phyloP scores from a whole-genome alignment of 257 asterid species.

The Solanum bulbocastanum region DNA sequence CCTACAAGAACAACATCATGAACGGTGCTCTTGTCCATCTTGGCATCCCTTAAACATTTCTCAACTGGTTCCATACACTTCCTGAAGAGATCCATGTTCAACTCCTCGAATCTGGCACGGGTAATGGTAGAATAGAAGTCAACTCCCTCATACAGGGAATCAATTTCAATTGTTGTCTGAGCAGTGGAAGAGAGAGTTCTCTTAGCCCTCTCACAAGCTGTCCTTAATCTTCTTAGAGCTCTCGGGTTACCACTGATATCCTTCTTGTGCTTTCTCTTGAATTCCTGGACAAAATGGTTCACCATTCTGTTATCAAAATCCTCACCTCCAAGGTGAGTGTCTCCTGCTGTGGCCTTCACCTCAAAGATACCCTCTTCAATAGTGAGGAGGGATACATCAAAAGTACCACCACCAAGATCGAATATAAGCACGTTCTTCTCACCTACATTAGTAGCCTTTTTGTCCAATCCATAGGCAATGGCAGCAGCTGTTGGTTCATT shows the following conservation, averaged over 20 bases:
- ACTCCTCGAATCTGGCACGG: slow-evolving; percentile 70
- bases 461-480: slow-evolving; percentile 33
- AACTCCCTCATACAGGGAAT: slow-evolving; percentile 66
- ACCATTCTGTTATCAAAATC: slow-evolving; percentile 72
- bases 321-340: slow-evolving; percentile 36
- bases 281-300: slow-evolving; percentile 73
- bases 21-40: slow-evolving; percentile 74
- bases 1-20: slow-evolving; percentile 58
- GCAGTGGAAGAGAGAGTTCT: slow-evolving; percentile 87
- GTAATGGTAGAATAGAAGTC: slow-evolving; percentile 76
- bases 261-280: slow-evolving; percentile 78
- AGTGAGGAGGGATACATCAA: slow-evolving; percentile 30
- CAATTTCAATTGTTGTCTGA: slow-evolving; percentile 72
- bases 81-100: slow-evolving; percentile 73
- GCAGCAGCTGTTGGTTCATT: slow-evolving; percentile 40
- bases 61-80: slow-evolving; percentile 91
- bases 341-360: slow-evolving; percentile 35
- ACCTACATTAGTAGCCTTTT: slow-evolving; percentile 27
- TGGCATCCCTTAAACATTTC: slow-evolving; percentile 81
- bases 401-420: slow-evolving; percentile 37
- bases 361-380: slow-evolving; percentile 35
- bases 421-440: slow-evolving; percentile 32
- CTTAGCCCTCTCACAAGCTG: slow-evolving; percentile 80
- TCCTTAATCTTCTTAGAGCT: slow-evolving; percentile 61
- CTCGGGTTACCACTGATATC: slow-evolving; percentile 66